A percentile compares a stretch with the other conserved stretches of the same genome.
Evolutionary conservation across 2,329 filamentous ascomycete genomes (phyloP).

Genomic region (Colletotrichum musicola): DNA sequence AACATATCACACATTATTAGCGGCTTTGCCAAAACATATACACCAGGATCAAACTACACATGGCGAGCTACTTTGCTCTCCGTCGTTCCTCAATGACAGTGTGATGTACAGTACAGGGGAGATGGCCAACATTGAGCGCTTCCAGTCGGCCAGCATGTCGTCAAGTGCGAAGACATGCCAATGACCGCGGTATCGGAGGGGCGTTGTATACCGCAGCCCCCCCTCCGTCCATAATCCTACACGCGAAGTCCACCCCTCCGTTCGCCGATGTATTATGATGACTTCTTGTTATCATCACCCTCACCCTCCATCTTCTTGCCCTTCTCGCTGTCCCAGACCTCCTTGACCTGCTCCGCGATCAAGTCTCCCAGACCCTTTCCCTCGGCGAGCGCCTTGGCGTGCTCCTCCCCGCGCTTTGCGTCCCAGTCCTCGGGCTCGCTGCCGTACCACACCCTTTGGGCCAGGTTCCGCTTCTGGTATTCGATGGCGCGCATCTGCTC

Average conservation of each 20-base stretch:
- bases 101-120: constrained; percentile 33
- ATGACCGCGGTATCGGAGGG: neutral
- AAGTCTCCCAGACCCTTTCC: constrained; percentile 69
- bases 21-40: neutral
- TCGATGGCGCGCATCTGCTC: constrained; percentile 45
- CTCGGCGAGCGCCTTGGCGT: constrained; percentile 65
- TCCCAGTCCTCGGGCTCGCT: constrained; percentile 67
- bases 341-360: constrained; percentile 68
- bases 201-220: neutral
- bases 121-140: constrained; percentile 13
- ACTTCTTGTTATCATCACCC: constrained; percentile 39
- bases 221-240: constrained; percentile 2
- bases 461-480: constrained; percentile 44
- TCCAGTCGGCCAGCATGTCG: constrained; percentile 14
- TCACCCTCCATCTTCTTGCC: constrained; percentile 40
- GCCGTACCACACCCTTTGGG: constrained; percentile 70
- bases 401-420: constrained; percentile 63
- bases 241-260: neutral
- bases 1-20: neutral
- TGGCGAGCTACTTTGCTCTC: neutral
- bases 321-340: constrained; percentile 58
- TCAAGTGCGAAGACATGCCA: neutral
- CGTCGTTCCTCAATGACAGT: constrained; percentile 1
- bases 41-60: constrained; percentile 20
- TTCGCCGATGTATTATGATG: neutral